Evolutionary conservation across 441 rosid species (phyloP).

Genomic region (Croton setiger): DNA sequence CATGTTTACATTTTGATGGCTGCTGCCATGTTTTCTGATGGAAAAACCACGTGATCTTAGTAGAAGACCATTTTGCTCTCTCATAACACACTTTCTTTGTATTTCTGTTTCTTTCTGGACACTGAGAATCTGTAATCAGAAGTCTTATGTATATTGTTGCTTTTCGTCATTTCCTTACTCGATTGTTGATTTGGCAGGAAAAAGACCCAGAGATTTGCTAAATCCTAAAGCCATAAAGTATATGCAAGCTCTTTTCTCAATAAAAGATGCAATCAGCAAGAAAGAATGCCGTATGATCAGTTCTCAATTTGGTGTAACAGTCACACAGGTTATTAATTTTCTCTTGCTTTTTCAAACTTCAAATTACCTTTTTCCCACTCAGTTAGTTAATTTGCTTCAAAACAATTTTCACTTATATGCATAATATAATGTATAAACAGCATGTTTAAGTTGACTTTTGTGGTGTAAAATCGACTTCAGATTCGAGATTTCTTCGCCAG

Average conservation of each 20-base stretch:
- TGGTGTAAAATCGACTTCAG: conserved; percentile 35
- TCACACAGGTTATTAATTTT: conserved; percentile 62
- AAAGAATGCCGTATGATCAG: conserved; percentile 95
- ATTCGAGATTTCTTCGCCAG: conserved; percentile 85
- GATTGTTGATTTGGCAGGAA: conserved; percentile 51
- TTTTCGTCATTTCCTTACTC: conserved; percentile 22
- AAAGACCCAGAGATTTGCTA: conserved; percentile 96
- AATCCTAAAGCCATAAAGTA: conserved; percentile 92
- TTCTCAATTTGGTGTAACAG: conserved; percentile 81
- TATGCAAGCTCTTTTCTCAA: conserved; percentile 84
- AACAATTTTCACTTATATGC: not conserved
- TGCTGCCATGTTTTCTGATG: not conserved
- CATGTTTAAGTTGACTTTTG: conserved; percentile 7
- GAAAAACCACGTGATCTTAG: not conserved
- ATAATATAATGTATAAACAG: not conserved
- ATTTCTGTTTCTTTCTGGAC: conserved; percentile 9
- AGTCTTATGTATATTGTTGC: conserved; percentile 16
- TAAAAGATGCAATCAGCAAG: conserved; percentile 93
- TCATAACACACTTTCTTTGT: not conserved
- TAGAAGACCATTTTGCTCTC: not conserved
- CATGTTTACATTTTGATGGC: not conserved
- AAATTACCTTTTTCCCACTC: not conserved
- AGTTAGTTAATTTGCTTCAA: not conserved
- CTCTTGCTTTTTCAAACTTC: not conserved
- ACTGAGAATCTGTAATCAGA: not conserved